Base-by-base conservation (phyloP, 371 early-diverging fungal species). In the Mortierella polycephala region DNA sequence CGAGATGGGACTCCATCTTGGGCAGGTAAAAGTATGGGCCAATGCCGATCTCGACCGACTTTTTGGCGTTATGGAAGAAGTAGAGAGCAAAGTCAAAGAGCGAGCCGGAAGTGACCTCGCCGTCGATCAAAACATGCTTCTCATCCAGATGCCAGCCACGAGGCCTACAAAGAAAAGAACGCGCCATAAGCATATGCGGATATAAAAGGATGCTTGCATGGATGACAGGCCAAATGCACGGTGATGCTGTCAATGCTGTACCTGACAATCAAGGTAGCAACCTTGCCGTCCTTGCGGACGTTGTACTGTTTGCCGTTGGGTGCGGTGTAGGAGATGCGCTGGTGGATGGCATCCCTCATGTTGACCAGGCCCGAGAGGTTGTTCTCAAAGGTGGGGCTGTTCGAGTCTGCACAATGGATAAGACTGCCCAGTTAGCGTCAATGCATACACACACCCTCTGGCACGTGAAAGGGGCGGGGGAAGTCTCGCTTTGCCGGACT, bases 11-110 rank as follows among this genome's bases (percentile, higher is more conserved):
- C 86, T 98, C 98, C 95, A 98, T 94, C 90, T 98, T 98, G 75
- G 98, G 97, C 37, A 97, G 85, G 82, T 98, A 98, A 81, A 96
- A 98, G 93, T 98, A 98, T 60, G 98, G 98, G n/a, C 97, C 98
- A 64, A 88, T 85, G 47, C 97, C 97, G 18, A 87, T 88, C 60
- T 89, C 89, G 67, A 96, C 76, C 11, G 92, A 81, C 74, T 92
- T 89, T 66, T 89, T 85, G 64, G 95, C 97, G 83, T 96, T 96
- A 88, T 98, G 96, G 92, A 93, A 98, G 82, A 97, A 97, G 91
- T 95, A 98, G 65, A 98, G 86, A 37, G 86, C 98, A 84, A 97
- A 98, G 85, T 98, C 98, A 71, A 98, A 96, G 74, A 98, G 88
- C 55, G 96, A 94, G 13, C 92, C 98, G 21, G 98, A 96, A 67